Percentiles rank a stretch among this genome's conserved stretches.
phyloP scores from a whole-genome alignment of 2,329 filamentous ascomycete species.

The Diaporthe australafricana region DNA sequence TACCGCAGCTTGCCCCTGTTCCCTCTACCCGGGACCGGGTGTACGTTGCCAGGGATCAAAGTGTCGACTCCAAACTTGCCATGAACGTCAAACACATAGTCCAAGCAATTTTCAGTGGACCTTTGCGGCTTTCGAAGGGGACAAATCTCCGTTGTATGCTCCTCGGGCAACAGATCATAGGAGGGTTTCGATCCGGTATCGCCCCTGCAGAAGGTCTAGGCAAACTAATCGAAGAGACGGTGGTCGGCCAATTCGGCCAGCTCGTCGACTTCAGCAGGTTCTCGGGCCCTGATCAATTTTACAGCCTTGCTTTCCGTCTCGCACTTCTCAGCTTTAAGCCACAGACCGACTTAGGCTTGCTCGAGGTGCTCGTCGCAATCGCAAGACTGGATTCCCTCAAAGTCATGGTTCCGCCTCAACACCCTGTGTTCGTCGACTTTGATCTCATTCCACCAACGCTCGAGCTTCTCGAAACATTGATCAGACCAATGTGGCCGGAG shows the following conservation, averaged over 20 bases:
- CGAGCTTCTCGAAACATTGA: neutral
- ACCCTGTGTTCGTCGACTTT: constrained; percentile 28
- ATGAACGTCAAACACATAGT: constrained; percentile 14
- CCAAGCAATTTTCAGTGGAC: neutral
- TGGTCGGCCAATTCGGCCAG: constrained; percentile 23
- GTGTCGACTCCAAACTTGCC: neutral
- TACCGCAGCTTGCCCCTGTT: neutral
- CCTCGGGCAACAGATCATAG: neutral
- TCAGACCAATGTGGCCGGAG: neutral
- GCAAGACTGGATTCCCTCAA: constrained; percentile 16
- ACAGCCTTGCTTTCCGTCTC: constrained; percentile 17
- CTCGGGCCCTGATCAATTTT: neutral
- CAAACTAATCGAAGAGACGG: constrained; percentile 15
- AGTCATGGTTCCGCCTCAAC: neutral
- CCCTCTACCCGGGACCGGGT: neutral
- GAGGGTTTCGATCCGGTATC: constrained; percentile 10
- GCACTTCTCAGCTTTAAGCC: constrained; percentile 18
- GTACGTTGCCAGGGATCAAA: neutral
- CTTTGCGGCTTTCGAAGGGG: neutral
- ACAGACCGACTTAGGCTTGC: neutral
- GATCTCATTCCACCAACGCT: neutral
- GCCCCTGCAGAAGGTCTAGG: neutral
- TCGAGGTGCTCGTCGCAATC: constrained; percentile 2
- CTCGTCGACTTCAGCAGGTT: constrained; percentile 26
- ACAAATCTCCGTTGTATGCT: neutral